Evolutionary conservation across 2,329 filamentous ascomycete species (phyloP), one percentile per base, ranked within the genome.

Genomic region (Tetracladium maxilliforme): DNA sequence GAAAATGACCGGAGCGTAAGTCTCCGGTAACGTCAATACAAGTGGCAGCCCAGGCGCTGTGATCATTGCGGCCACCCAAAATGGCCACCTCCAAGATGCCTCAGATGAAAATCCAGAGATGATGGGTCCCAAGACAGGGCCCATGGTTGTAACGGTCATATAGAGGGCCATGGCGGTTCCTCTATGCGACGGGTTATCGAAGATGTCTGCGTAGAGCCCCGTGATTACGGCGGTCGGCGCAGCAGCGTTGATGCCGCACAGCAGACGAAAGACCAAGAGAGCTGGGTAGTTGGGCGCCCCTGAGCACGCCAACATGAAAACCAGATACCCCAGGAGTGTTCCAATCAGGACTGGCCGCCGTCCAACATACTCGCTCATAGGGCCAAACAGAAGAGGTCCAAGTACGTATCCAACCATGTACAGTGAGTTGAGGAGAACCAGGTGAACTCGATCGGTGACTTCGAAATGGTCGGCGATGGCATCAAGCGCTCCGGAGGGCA

Each of bases 1-100:
- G 12, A 77, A 51, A 8, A 77, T 54, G 4, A 70, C 52, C 1
- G 70, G 71, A 1, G 51, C 61, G 36, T 64, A 74, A 1, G 70
- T 75, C 44, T 78, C 72, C 10, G 70, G 74, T 29, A 82, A 57
- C 34, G 68, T 47, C 31, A 74, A 58, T 10, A 69, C 29, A 10
- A 80, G 48, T 2, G 70, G 51, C 10, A 80, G 54, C 9, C 56
- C 73, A n/a, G n/a, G n/a, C n/a, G n/a, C n/a, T n/a, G n/a, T n/a
- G n/a, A n/a, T n/a, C n/a, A n/a, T 57, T 58, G 1, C 53, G 56
- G 4, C 39, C 14, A 82, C 61, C 65, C 74, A 80, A 40, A 79
- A 79, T 2, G 63, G 50, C 76, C 75, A 81, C 21, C 69, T 60
- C 76, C 75, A 81, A 14, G 62, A 64, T 14, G 76, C 59, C 2